Evolutionary conservation across 257 asterid genomes (phyloP), one percentile per base, ranked within the genome.

Genomic region (Thymus quinquecostatus): DNA sequence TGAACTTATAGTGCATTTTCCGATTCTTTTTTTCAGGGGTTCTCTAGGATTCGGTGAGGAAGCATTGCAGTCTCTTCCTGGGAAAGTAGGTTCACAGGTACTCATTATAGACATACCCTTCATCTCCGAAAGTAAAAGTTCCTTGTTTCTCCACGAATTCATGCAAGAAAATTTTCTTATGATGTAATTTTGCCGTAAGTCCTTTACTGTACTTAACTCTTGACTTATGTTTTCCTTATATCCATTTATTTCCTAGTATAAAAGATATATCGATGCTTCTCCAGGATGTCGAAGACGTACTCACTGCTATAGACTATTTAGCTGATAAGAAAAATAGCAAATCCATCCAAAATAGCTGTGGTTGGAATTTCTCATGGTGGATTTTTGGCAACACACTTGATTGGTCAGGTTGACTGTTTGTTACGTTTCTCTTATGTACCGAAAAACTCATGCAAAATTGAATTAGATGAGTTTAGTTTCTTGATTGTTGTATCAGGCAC

Each of bases 361-460:
- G 66, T 87, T 12, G 99, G 99, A 65, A 91, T 92, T 47, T 95
- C 99, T 3, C 99, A 95, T 72, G 99, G 99, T 77, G 99, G 99
- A 65, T 95, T 95, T 77, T 77, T 95, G 79, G 77, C 96, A 6
- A 92, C 98, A 0, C 98, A 89, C 84, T 85, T 95, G 89, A 88
- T 92, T 62, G 99, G 99, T 36, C 99, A 95, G 97, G 99, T 51
- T 6, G 57, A 51, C 14, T 14, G 30, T 1, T 51, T 51, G 14
- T 48, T 51, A 2, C 10, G 7, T 21, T n/a, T 3, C 40, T 36
- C 5, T 36, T 36, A 4, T 36, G 40, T 36, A 36, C 40, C 5
- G 5, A 36, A 36, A 21, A 21, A 21, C 5, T 36, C 40, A 36
- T 49, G 8, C 28, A 49, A 21, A 21, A 27, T 11, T 13, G n/a